Evolutionary conservation across 1,139 yeast genomes (phyloP), one percentile per base, ranked within the genome.

Genomic region (Arxiozyma slooffiae): DNA sequence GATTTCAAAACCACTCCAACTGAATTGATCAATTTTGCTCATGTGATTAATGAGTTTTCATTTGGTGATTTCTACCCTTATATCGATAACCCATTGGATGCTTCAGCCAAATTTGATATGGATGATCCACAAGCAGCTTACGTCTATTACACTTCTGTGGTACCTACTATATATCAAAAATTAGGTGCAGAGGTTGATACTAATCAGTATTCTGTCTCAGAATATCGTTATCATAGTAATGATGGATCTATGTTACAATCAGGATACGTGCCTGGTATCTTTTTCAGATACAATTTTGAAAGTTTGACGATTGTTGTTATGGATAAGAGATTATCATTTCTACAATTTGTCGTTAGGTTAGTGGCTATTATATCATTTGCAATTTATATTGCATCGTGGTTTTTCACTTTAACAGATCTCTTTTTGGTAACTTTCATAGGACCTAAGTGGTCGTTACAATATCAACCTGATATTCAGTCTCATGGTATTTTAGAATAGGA

Each of bases 21-120:
- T 3, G 79, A 79, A 38, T 69, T 75, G 20, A 67, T 87, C 52
- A 86, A 92, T 64, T 85, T 90, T 62, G 78, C 96, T 1, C 98
- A 92, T 67, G 80, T 80, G 7, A 83, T 92, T 53, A 81, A 80
- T 55, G 97, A 92, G 67, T 79, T 89, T 56, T 89, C 97, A 9
- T 92, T 82, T 68, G 98, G 99, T 21, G 87, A 81, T 38, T 89
- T 85, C 67, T 89, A 80, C 63, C 97, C 98, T 2, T 84, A 79
- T 59, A 76, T 90, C 55, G 76, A 84, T 58, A 92, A 92, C 62
- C 95, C 97, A 7, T 74, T 94, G 57, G 98, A 92, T 64, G 77
- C 75, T 51, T 80, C 89, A 0, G 85, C 80, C 1, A 79, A 80
- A 59, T 64, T 70, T 24, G 77, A 88, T 1, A 64, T 67, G 2